A percentile compares a stretch with the other conserved stretches of the same genome.
These are phyloP conservation scores for Polytrichum formosum DNA, from an alignment of 225 moss, liverwort and hornwort genomes.

Conservation along the genomic window DNA sequence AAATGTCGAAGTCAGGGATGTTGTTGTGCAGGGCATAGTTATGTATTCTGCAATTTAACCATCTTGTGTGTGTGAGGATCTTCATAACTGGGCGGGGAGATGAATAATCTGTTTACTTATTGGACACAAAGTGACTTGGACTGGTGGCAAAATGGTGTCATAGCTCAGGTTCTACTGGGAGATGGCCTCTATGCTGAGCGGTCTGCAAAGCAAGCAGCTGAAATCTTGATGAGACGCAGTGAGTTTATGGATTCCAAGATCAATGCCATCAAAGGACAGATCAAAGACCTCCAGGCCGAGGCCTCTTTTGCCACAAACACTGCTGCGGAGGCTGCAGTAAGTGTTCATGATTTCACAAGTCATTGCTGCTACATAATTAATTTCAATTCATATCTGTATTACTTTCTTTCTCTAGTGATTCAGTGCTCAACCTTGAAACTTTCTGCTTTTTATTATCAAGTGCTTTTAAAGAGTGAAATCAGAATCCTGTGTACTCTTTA, in stretches of 20 bases:
- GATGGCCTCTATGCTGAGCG: conserved; percentile 89
- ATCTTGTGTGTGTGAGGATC: no score
- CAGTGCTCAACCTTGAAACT: no score
- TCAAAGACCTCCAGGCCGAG: conserved; percentile 84
- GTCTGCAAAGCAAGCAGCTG: conserved; percentile 89
- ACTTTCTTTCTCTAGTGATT: no score
- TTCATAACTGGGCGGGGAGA: not conserved
- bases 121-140: conserved; percentile 30
- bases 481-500: no score
- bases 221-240: conserved; percentile 68
- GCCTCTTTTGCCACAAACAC: conserved; percentile 68
- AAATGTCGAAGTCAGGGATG: no score
- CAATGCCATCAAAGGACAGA: conserved; percentile 45
- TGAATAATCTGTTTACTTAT: not conserved
- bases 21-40: no score
- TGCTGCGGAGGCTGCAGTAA: conserved; percentile 90
- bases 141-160: conserved; percentile 52
- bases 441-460: no score
- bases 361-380: no score
- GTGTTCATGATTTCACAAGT: conserved; percentile 8
- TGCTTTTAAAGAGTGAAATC: no score
- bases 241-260: conserved; percentile 55
- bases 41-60: no score
- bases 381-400: no score
- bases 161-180: conserved; percentile 98